These are phyloP conservation scores for Persicaria maculosa DNA, from an alignment of 148 eudicot species.

Conservation along the genomic window DNA sequence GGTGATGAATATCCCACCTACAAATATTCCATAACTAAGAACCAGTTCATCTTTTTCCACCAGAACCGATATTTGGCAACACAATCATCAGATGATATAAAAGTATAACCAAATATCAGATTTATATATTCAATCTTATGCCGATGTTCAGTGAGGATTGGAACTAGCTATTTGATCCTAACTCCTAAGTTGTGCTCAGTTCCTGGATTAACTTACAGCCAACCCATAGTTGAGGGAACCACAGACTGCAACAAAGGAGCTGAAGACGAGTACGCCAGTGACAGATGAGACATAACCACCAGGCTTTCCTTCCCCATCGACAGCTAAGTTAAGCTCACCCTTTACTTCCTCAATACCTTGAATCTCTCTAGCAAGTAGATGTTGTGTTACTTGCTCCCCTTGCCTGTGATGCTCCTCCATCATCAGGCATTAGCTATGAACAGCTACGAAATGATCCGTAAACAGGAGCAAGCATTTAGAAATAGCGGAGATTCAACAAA, in stretches of 20 bases:
- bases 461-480: too few relatives aligned
- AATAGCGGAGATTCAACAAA: too few relatives aligned
- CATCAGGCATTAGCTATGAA: not conserved
- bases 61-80: not conserved
- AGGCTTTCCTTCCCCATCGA: not conserved
- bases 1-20: constrained; percentile 20
- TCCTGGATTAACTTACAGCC: constrained; percentile 23
- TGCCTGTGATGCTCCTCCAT: not conserved
- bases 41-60: not conserved
- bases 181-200: too few relatives aligned
- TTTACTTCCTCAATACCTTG: not conserved
- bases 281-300: constrained; percentile 5
- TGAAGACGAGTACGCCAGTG: constrained; percentile 26
- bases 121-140: not conserved
- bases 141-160: too few relatives aligned
- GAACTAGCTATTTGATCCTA: too few relatives aligned
- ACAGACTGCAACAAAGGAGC: constrained; percentile 27
- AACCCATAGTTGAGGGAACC: constrained; percentile 33
- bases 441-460: not conserved
- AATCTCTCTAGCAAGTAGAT: not conserved
- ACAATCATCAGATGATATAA: not conserved
- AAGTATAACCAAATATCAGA: not conserved
- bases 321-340: not conserved
- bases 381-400: not conserved
- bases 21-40: not conserved